phyloP scores from a whole-genome alignment of 495 filamentous ascomycete species.

The Annulohypoxylon bovei region DNA sequence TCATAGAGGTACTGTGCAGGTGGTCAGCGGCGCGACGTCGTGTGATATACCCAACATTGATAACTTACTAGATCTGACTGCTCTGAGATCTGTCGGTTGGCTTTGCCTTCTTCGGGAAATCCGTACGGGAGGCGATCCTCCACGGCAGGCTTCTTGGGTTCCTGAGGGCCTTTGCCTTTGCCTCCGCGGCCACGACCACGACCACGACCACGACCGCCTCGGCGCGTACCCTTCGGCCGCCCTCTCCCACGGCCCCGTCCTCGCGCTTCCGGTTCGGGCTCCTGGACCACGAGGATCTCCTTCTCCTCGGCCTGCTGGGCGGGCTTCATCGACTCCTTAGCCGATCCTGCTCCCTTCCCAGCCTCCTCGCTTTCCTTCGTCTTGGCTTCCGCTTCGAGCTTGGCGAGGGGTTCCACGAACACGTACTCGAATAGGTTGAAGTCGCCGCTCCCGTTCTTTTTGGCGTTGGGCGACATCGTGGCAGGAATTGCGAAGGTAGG shows the following conservation, averaged over 20 bases:
- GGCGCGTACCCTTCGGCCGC: background rate
- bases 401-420: background rate
- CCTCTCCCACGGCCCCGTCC: background rate
- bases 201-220: background rate
- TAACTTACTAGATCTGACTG: background rate
- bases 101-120: background rate
- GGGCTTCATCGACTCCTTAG: background rate
- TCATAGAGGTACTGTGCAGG: background rate
- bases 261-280: background rate
- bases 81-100: background rate
- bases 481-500: background rate
- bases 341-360: background rate
- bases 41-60: too few species aligned
- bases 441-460: background rate
- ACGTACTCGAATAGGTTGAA: background rate
- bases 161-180: background rate
- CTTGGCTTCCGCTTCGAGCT: background rate
- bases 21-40: background rate
- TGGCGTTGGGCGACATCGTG: background rate
- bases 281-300: background rate
- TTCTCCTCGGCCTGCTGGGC: background rate
- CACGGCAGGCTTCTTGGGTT: background rate
- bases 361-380: background rate
- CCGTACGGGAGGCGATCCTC: background rate
- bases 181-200: background rate